Conservation (phyloP, 2,329 filamentous ascomycete genomes). For the Fusarium beomiforme region DNA sequence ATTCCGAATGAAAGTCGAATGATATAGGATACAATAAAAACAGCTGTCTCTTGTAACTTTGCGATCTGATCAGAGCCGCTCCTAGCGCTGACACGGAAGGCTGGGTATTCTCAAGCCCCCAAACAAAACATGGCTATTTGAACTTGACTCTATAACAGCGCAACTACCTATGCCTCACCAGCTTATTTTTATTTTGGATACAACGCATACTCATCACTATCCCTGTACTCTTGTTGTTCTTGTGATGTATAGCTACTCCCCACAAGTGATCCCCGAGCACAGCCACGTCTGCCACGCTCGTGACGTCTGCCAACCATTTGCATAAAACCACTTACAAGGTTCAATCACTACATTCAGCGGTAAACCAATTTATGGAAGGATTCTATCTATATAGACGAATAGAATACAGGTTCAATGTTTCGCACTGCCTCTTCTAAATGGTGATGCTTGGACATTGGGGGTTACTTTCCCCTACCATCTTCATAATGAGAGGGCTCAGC, state of each 20-base stretch:
- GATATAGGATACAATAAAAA: background rate
- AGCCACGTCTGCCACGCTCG: conserved; percentile 8
- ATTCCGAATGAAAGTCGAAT: no score
- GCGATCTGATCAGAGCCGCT: accelerated
- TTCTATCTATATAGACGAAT: background rate
- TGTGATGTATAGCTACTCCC: no score
- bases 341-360: no score
- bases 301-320: conserved; percentile 4
- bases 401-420: background rate
- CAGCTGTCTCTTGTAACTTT: background rate
- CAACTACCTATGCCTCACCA: background rate
- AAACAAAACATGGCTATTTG: background rate
- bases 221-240: background rate
- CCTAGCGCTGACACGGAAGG: accelerated
- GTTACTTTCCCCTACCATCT: background rate
- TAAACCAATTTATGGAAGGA: background rate
- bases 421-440: background rate
- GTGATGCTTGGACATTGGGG: background rate
- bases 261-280: no score
- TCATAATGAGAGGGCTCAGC: background rate
- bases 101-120: background rate
- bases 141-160: background rate
- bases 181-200: no score
- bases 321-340: background rate
- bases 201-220: background rate